These are phyloP conservation scores for Lecanicillium sp. DNA, from an alignment of 2,329 filamentous ascomycete genomes.

Conservation along the genomic window DNA sequence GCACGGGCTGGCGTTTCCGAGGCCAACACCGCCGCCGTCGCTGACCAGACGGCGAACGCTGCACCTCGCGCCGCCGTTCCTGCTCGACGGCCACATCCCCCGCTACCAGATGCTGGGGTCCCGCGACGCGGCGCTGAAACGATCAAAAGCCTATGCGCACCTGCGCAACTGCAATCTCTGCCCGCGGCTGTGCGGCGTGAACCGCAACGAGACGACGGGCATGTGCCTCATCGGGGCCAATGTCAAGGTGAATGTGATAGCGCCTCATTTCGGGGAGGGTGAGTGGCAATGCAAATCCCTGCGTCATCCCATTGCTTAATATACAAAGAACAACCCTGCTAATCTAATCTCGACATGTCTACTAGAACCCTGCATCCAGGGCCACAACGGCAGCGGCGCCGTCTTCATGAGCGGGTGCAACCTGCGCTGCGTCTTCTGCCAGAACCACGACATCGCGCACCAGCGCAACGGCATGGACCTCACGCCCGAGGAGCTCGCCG, in stretches of 20 bases:
- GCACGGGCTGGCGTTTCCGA: too few relatives aligned
- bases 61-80: conserved; percentile 57
- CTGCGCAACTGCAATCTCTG: conserved; percentile 76
- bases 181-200: conserved; percentile 69
- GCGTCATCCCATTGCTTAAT: conserved; percentile 5
- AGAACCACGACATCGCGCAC: conserved; percentile 80
- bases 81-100: conserved; percentile 69
- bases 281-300: too few relatives aligned
- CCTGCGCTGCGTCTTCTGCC: conserved; percentile 68
- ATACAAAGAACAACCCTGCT: neutral
- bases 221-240: conserved; percentile 71
- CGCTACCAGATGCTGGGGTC: conserved; percentile 65
- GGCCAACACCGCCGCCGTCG: too few relatives aligned
- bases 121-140: conserved; percentile 65
- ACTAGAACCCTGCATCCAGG: conserved; percentile 74
- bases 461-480: conserved; percentile 75
- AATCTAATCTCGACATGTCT: too few relatives aligned
- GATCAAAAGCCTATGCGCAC: conserved; percentile 67
- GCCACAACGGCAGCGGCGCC: conserved; percentile 70
- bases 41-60: too few relatives aligned
- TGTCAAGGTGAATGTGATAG: conserved; percentile 77
- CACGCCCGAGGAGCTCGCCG: conserved; percentile 69
- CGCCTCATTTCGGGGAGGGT: conserved; percentile 78
- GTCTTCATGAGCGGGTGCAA: conserved; percentile 78
- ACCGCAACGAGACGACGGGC: conserved; percentile 73